phyloP scores from a whole-genome alignment of 352 stramenopile genomes.

The Globisporangium paroecandrum region DNA sequence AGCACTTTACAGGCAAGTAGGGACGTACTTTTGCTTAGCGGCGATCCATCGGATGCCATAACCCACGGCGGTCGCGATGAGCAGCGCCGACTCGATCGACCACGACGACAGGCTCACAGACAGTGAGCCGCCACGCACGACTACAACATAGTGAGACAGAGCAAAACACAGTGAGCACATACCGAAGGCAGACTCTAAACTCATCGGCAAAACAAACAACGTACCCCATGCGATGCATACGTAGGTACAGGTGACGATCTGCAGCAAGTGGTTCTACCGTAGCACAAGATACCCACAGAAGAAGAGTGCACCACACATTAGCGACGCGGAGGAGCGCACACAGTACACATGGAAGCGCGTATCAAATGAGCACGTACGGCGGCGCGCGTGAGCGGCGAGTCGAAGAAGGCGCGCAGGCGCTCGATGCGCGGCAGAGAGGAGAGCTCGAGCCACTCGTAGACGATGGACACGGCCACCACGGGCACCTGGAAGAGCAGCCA shows the following conservation, averaged over 20 bases:
- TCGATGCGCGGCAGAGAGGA: slow-evolving; percentile 60
- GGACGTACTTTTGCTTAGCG: slow-evolving; percentile 76
- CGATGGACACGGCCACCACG: slow-evolving; percentile 59
- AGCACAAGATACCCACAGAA: too few species aligned
- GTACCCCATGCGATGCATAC: slow-evolving; percentile 83
- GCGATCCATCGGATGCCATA: slow-evolving; percentile 76
- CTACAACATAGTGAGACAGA: slow-evolving; percentile 24
- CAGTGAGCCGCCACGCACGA: slow-evolving; percentile 67
- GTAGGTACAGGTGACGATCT: slow-evolving; percentile 76
- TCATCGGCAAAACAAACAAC: slow-evolving; percentile 16
- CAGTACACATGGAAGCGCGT: background rate
- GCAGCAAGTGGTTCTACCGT: slow-evolving; percentile 54
- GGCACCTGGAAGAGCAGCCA: slow-evolving; percentile 77
- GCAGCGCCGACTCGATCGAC: slow-evolving; percentile 73
- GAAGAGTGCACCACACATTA: too few species aligned
- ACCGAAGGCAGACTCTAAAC: background rate
- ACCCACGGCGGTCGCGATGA: slow-evolving; percentile 67
- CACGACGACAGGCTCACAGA: slow-evolving; percentile 74
- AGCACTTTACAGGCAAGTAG: too few species aligned
- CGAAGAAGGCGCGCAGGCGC: slow-evolving; percentile 60
- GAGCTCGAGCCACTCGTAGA: slow-evolving; percentile 83
- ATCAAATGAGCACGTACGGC: slow-evolving; percentile 17
- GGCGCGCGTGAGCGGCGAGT: slow-evolving; percentile 63
- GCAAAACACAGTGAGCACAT: background rate
- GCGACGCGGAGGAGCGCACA: too few species aligned